These are phyloP conservation scores for Parasitella parasitica DNA, from an alignment of 371 early-diverging fungal species.

Conservation along the genomic window DNA sequence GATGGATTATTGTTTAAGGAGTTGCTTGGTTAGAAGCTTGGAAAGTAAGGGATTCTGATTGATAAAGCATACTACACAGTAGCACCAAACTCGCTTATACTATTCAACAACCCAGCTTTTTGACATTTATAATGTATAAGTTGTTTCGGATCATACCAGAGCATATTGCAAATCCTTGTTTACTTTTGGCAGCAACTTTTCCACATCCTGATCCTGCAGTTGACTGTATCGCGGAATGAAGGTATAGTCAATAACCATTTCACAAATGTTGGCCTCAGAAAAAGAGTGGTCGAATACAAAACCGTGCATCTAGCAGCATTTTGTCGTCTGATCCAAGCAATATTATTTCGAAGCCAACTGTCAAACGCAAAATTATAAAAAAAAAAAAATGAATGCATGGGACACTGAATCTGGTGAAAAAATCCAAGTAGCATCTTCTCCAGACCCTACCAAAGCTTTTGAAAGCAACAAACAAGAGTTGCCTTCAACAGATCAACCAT, in stretches of 20 bases:
- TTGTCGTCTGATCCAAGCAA: background rate
- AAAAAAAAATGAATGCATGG: constrained; percentile 2
- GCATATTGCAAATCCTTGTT: background rate
- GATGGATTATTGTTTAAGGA: too few relatives aligned
- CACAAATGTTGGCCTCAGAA: background rate
- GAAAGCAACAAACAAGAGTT: constrained; percentile 14
- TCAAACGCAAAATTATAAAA: too few relatives aligned
- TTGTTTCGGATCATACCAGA: too few relatives aligned
- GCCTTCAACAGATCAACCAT: background rate
- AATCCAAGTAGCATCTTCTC: background rate
- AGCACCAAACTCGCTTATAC: too few relatives aligned
- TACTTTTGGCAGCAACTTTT: background rate
- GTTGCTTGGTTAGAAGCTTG: too few relatives aligned
- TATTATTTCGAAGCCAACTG: too few relatives aligned
- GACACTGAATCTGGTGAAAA: constrained; percentile 3
- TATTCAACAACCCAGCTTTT: too few relatives aligned
- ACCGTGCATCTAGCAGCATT: background rate
- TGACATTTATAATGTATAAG: too few relatives aligned
- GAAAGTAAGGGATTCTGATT: too few relatives aligned
- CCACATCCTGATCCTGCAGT: background rate
- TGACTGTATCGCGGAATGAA: background rate
- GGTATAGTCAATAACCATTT: background rate
- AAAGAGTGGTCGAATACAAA: background rate
- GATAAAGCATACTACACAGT: too few relatives aligned
- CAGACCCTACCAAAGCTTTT: background rate